A percentile compares a stretch with the other conserved stretches of the same genome.
Conservation (phyloP, 1,284 basidiomycete species). For the Amylostereum areolatum region DNA sequence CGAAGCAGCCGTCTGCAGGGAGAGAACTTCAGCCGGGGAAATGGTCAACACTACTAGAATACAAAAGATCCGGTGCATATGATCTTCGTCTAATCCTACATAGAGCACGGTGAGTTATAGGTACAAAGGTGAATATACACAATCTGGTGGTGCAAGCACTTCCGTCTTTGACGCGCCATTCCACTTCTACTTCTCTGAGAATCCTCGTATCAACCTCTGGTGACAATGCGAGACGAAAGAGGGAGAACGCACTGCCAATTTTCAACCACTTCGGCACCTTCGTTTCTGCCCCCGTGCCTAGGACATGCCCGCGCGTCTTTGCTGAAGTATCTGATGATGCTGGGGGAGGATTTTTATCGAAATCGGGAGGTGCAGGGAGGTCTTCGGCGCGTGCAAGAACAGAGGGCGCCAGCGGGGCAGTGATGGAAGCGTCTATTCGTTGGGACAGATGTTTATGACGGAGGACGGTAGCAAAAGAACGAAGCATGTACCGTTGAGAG, state of each 20-base stretch:
- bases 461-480: neutral
- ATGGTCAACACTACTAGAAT: too few relatives aligned
- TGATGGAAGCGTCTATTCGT: slow-evolving; percentile 36
- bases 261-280: slow-evolving; percentile 76
- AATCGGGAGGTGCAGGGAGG: slow-evolving; percentile 47
- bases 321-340: slow-evolving; percentile 16
- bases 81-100: too few relatives aligned
- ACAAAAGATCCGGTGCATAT: too few relatives aligned
- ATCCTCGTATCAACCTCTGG: slow-evolving; percentile 1
- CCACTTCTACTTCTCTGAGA: slow-evolving; percentile 10
- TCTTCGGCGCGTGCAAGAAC: slow-evolving; percentile 55
- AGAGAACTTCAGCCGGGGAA: too few relatives aligned
- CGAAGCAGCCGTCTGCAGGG: too few relatives aligned
- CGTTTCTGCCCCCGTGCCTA: slow-evolving; percentile 28
- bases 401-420: slow-evolving; percentile 60
- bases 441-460: slow-evolving; percentile 13
- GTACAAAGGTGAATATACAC: too few relatives aligned
- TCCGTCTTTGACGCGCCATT: too few relatives aligned
- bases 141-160: too few relatives aligned
- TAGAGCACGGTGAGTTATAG: too few relatives aligned
- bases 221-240: slow-evolving; percentile 1
- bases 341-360: slow-evolving; percentile 20
- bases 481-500: slow-evolving; percentile 55
- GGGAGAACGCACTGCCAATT: slow-evolving; percentile 44
- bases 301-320: slow-evolving; percentile 5